These are phyloP conservation scores for Filobasidium floriforme DNA, from an alignment of 768 basidiomycete species.

Conservation along the genomic window DNA sequence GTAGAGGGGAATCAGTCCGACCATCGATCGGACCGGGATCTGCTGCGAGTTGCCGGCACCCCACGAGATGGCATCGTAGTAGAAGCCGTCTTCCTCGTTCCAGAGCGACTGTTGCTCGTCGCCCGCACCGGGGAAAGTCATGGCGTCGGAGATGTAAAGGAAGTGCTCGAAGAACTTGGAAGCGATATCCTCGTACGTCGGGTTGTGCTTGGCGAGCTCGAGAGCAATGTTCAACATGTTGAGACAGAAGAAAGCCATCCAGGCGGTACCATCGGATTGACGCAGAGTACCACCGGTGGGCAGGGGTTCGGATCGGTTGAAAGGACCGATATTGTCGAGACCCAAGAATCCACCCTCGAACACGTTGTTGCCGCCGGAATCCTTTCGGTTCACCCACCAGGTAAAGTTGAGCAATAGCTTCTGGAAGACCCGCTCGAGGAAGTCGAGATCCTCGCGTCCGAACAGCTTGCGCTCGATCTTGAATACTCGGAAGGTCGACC, in stretches of 20 bases:
- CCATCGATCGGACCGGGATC: constrained; percentile 84
- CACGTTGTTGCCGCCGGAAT: constrained; percentile 85
- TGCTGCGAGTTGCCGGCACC: constrained; percentile 72
- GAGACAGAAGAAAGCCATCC: constrained; percentile 99
- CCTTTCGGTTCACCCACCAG: constrained; percentile 99
- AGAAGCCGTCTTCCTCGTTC: constrained; percentile 96
- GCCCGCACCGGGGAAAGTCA: constrained; percentile 82
- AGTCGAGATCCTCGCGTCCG: constrained; percentile 78
- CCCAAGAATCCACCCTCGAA: constrained; percentile 99
- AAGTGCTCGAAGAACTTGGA: constrained; percentile 84
- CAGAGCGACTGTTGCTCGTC: constrained; percentile 69
- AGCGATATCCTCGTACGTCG: constrained; percentile 96
- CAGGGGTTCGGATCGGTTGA: constrained; percentile 93
- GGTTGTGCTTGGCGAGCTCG: constrained; percentile 93
- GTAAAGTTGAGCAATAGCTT: constrained; percentile 95
- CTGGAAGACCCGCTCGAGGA: constrained; percentile 97
- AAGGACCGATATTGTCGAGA: constrained; percentile 93
- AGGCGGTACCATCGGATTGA: constrained; percentile 96
- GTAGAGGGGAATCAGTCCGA: constrained; percentile 95
- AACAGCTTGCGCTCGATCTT: constrained; percentile 96
- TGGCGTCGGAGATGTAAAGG: constrained; percentile 95
- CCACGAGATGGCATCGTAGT: constrained; percentile 94
- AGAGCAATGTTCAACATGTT: constrained; percentile 98
- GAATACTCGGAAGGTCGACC: constrained; percentile 93
- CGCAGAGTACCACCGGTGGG: constrained; percentile 90